phyloP scores from a whole-genome alignment of 768 basidiomycete genomes.

The Tulasnella sp. region DNA sequence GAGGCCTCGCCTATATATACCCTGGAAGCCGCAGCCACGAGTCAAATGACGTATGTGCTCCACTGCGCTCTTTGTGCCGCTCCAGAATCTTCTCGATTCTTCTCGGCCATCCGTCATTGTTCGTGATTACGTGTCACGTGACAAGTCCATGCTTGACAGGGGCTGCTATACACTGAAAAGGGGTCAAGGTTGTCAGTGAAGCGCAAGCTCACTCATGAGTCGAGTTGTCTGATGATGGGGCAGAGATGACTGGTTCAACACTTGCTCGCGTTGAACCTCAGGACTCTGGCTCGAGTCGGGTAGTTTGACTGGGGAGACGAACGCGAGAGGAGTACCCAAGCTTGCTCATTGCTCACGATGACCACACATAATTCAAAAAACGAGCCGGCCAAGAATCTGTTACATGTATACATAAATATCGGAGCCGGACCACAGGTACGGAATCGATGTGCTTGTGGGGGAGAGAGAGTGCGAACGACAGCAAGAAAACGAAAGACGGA shows the following conservation, averaged over 20 bases:
- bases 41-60: too few relatives aligned
- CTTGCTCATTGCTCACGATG: background rate
- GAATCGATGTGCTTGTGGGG: background rate
- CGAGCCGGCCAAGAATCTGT: background rate
- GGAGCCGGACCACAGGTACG: background rate
- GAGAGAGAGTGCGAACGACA: background rate
- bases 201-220: too few relatives aligned
- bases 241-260: background rate
- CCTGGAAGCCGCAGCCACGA: too few relatives aligned
- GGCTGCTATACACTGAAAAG: too few relatives aligned
- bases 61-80: too few relatives aligned
- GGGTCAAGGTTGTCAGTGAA: too few relatives aligned
- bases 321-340: too few relatives aligned
- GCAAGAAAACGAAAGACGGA: background rate
- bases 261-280: background rate
- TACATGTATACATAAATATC: slow-evolving; percentile 4
- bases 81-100: too few relatives aligned
- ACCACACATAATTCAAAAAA: background rate
- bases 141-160: too few relatives aligned
- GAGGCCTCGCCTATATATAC: too few relatives aligned
- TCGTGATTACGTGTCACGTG: too few relatives aligned
- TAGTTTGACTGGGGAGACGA: background rate
- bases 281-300: background rate
- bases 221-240: background rate
- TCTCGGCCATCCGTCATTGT: too few relatives aligned